Base-by-base conservation (phyloP, 1,284 basidiomycete species). In the Afroboletus lepidellus region DNA sequence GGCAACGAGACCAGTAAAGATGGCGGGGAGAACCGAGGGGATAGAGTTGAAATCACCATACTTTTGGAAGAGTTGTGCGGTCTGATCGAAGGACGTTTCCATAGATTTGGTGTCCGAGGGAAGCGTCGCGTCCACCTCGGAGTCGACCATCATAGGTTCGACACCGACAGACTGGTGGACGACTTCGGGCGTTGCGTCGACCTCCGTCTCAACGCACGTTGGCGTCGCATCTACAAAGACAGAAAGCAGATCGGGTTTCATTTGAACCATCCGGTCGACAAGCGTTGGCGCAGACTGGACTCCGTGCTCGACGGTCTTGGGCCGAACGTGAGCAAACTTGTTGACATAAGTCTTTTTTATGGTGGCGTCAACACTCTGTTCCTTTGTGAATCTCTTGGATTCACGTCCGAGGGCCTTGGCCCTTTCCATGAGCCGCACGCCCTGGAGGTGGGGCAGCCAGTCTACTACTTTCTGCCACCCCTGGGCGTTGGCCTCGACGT, bases 381-480 rank as follows among this genome's bases (percentile, higher is more conserved):
- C 78, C 38, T 63, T 64, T 38, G 67, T 67, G 21, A 69, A 54
- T 18, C 59, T 56, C 38, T 46, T 50, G 24, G 68, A 62, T 45
- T 67, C 62, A 34, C 62, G 57, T 11, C 67, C 67, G n/a, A 66
- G 62, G 11, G 72, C 72, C 39, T 78, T 75, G 52, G 74, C 72
- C 49, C 81, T 75, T 61, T 90, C 87, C 46, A 76, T 70, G 43
- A 79, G 67, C 23, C 87, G 82, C 54, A 90, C 69, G 50, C 73
- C 71, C 63, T 90, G 87, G 21, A 90, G 68, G 60, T 83, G 80
- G 20, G 87, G 87, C 41, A 90, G 74, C 58, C 77, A 79, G 41
- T 88, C 85, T 2, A 74, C 74, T 21, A 83, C 83, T 48, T 73
- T 77, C 67, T 87, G 83, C 87, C 87, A 90, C 24, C 73, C 77